A percentile compares a stretch with the other conserved stretches of the same genome.
phyloP scores from a whole-genome alignment of 768 basidiomycete species.

The Cystobasidium onofrii region DNA sequence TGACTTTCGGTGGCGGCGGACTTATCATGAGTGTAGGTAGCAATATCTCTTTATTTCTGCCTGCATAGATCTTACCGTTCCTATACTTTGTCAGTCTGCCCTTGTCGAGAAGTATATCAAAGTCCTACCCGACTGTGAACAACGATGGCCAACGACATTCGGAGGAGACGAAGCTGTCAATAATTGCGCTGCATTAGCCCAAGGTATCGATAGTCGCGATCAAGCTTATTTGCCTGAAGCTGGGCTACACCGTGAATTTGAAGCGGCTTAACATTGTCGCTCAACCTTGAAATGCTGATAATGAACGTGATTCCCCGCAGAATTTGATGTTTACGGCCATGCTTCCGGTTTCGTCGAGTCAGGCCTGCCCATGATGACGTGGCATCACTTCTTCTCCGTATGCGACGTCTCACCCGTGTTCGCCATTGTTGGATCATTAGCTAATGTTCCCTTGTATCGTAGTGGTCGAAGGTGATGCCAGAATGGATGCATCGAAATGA shows the following conservation, averaged over 20 bases:
- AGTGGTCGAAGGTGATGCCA: background rate
- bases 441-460: background rate
- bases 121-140: background rate
- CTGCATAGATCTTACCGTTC: too few species aligned
- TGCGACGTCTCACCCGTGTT: background rate
- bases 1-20: background rate
- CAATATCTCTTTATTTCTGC: too few species aligned
- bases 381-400: background rate
- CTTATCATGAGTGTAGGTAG: background rate
- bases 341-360: background rate
- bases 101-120: background rate
- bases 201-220: background rate
- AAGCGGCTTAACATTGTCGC: background rate
- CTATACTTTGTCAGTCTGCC: too few species aligned
- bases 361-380: background rate
- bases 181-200: background rate
- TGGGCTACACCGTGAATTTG: background rate
- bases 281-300: too few species aligned
- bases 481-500: background rate
- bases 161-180: slow-evolving; percentile 3
- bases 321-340: background rate
- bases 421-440: background rate
- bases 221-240: background rate
- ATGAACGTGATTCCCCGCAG: background rate
- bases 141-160: background rate